phyloP scores from a whole-genome alignment of 2,329 filamentous ascomycete genomes.

The Alternaria gansuensis region DNA sequence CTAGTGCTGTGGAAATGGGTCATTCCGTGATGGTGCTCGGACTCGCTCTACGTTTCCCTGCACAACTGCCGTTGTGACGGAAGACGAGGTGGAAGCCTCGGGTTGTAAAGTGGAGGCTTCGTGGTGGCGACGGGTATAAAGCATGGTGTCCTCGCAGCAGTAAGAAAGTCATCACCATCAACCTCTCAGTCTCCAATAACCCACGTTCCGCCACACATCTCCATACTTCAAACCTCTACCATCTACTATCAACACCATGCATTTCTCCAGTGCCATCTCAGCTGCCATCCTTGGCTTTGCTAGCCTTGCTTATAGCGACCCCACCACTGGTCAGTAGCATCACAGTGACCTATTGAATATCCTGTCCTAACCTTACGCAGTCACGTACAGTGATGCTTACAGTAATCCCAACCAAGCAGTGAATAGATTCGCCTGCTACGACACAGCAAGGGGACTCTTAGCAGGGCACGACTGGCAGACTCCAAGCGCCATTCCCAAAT shows the following conservation, averaged over 20 bases:
- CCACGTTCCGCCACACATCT: slow-evolving; percentile 4
- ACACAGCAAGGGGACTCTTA: no score
- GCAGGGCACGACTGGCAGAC: no score
- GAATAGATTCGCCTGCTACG: no score
- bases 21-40: slow-evolving; percentile 35
- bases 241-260: slow-evolving; percentile 39
- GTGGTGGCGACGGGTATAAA: slow-evolving; percentile 39
- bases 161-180: slow-evolving; percentile 29
- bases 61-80: slow-evolving; percentile 31
- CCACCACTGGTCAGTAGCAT: slow-evolving; percentile 48
- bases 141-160: slow-evolving; percentile 19
- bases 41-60: slow-evolving; percentile 33
- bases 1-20: slow-evolving; percentile 33
- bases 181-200: slow-evolving; percentile 3
- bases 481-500: no score
- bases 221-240: slow-evolving; percentile 3
- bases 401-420: no score
- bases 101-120: slow-evolving; percentile 24
- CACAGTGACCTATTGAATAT: no score
- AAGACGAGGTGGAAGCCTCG: slow-evolving; percentile 28
- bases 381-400: no score
- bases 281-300: slow-evolving; percentile 40
- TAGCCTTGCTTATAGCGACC: slow-evolving; percentile 45
- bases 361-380: no score
- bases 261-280: slow-evolving; percentile 42